phyloP scores from a whole-genome alignment of 164 flowering plant genomes.

The Euptelea pleiosperma region DNA sequence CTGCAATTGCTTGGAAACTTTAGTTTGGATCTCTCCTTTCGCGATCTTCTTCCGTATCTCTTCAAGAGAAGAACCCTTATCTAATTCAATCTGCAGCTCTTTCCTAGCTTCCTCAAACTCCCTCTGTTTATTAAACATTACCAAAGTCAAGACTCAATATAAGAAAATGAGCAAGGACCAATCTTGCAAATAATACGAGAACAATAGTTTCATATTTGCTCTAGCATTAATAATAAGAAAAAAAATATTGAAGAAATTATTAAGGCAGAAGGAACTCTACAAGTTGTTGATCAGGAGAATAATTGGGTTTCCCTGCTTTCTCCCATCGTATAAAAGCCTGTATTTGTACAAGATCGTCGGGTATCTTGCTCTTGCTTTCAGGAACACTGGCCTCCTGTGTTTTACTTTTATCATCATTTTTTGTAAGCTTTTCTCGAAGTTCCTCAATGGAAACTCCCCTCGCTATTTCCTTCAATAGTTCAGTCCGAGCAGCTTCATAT shows the following conservation, averaged over 20 bases:
- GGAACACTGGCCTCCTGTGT: slow-evolving; percentile 30
- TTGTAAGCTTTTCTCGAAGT: slow-evolving; percentile 52
- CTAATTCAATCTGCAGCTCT: slow-evolving; percentile 60
- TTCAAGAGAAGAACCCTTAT: slow-evolving; percentile 64
- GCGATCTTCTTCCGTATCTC: slow-evolving; percentile 52
- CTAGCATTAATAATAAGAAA: background rate
- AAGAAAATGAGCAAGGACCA: slow-evolving; percentile 6
- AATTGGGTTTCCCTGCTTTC: slow-evolving; percentile 81
- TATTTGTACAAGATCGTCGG: slow-evolving; percentile 65
- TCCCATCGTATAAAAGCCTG: slow-evolving; percentile 86
- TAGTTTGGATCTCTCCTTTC: slow-evolving; percentile 58
- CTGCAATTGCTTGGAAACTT: slow-evolving; percentile 49
- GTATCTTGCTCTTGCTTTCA: slow-evolving; percentile 41
- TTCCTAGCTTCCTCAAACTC: slow-evolving; percentile 79
- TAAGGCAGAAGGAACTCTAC: slow-evolving; percentile 29
- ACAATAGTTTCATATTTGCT: background rate
- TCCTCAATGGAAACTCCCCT: slow-evolving; percentile 69
- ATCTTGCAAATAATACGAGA: background rate
- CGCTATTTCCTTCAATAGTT: slow-evolving; percentile 70
- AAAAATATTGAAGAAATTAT: background rate
- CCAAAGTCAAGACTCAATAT: slow-evolving; percentile 2
- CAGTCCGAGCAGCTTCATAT: slow-evolving; percentile 90
- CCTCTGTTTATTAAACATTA: slow-evolving; percentile 35
- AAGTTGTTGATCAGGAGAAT: slow-evolving; percentile 60
- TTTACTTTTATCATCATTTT: slow-evolving; percentile 34